Base-by-base conservation (phyloP, 371 early-diverging fungal genomes). In the Synchytrium microbalum region DNA sequence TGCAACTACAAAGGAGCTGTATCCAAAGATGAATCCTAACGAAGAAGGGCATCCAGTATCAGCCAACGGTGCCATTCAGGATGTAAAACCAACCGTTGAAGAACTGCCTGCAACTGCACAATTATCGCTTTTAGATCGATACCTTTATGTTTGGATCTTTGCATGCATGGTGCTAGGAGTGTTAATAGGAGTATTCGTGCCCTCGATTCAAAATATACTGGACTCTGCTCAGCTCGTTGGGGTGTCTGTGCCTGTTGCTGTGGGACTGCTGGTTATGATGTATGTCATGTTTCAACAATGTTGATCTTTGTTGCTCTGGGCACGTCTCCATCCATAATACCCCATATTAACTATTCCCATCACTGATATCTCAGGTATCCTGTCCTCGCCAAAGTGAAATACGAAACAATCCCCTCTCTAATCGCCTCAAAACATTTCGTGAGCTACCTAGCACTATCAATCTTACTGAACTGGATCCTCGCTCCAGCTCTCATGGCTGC, bases 401-500 rank as follows among this genome's bases (percentile, higher is more conserved):
- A 51, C 51, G 51, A 51, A 51, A 23, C 51, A 51, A 14, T 51
- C 23, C 51, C 14, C 51, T 14, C 14, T 14, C 51, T 51, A 51
- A 23, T 51, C 14, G 23, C 14, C 14, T 14, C 23, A 14, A 14
- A 23, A 51, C 23, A 14, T 14, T 23, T 51, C 14, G 14, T 14
- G 14, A 51, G 14, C 51, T 23, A 51, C 31, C 62, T 66, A 25
- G 29, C 32, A 61, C 64, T 87, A 32, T 87, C 90, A 1, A 38
- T 87, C 16, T 53, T 79, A 0, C 64, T 87, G 60, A 89, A 88
- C 65, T 88, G 87, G 85, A 64, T 89, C 54, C 54, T 88, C 19
- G 86, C 84, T 2, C 90, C 90, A 0, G 72, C 86, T 10, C 24
- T 88, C 27, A 88, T 88, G 89, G 79, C 83, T 2, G 85, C 72